Evolutionary conservation across 257 asterid species (phyloP).

Genomic region (Linaria vulgaris): DNA sequence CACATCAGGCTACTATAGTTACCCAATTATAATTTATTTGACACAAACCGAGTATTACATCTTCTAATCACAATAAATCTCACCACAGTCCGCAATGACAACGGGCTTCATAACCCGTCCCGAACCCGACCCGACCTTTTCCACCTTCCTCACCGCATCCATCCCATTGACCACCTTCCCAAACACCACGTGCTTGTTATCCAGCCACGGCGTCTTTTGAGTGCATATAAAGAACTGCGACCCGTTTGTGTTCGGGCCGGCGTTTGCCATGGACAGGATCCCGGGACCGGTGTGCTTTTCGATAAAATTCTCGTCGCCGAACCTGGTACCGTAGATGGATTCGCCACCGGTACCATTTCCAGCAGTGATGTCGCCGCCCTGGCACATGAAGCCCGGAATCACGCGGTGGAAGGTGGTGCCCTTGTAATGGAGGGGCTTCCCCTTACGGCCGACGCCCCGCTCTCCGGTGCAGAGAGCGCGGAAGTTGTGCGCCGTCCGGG

Average conservation of each 20-base stretch:
- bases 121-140: constrained; percentile 23
- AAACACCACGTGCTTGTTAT: constrained; percentile 32
- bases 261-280: constrained; percentile 31
- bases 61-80: not conserved
- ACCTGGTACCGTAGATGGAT: constrained; percentile 27
- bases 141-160: constrained; percentile 24
- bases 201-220: constrained; percentile 29
- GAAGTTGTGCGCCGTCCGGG: constrained; percentile 29
- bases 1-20: too few relatives aligned
- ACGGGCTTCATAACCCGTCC: constrained; percentile 19
- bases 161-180: constrained; percentile 28
- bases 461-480: constrained; percentile 33
- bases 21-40: too few relatives aligned
- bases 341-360: constrained; percentile 36
- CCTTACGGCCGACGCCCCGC: constrained; percentile 23
- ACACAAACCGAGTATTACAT: too few relatives aligned
- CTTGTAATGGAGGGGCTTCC: constrained; percentile 30
- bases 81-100: constrained; percentile 16
- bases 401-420: constrained; percentile 32
- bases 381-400: constrained; percentile 36
- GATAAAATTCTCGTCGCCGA: constrained; percentile 29
- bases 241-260: constrained; percentile 31
- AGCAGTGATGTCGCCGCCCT: constrained; percentile 33
- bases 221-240: constrained; percentile 33
- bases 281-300: constrained; percentile 30